Percentiles rank a stretch among this genome's conserved stretches.
Conservation (phyloP, 75 land plant genomes). For the Picea sitchensis region DNA sequence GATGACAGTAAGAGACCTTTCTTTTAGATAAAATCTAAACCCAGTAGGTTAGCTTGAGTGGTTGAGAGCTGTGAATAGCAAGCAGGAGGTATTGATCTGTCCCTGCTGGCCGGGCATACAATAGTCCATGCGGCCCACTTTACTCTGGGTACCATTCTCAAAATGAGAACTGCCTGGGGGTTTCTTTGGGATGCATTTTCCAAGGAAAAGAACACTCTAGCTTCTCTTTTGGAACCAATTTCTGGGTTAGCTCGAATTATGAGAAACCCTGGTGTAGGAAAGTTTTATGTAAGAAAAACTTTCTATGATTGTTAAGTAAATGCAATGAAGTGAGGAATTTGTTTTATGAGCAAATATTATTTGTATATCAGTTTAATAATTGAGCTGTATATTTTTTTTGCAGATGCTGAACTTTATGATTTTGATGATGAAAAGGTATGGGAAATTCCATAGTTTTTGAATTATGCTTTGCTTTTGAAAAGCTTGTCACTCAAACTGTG, state of each 20-base stretch:
- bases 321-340: too few species aligned
- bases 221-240: not conserved
- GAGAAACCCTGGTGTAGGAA: not conserved
- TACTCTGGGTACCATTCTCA: too few species aligned
- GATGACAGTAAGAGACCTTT: slow-evolving; percentile 76
- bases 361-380: not conserved
- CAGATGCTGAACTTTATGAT: slow-evolving; percentile 89
- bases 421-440: slow-evolving; percentile 93
- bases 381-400: slow-evolving; percentile 3
- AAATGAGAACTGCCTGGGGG: too few species aligned
- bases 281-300: not conserved
- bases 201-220: too few species aligned
- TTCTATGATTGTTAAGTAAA: not conserved
- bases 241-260: not conserved
- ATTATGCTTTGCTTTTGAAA: not conserved
- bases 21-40: too few species aligned
- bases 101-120: too few species aligned
- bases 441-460: not conserved
- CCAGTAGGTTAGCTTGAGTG: too few species aligned
- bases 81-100: too few species aligned
- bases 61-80: too few species aligned
- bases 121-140: too few species aligned
- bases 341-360: not conserved
- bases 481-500: too few species aligned
- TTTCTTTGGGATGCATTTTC: too few species aligned